Conservation (phyloP, 1,139 yeast species). For the Williopsis jadinii region DNA sequence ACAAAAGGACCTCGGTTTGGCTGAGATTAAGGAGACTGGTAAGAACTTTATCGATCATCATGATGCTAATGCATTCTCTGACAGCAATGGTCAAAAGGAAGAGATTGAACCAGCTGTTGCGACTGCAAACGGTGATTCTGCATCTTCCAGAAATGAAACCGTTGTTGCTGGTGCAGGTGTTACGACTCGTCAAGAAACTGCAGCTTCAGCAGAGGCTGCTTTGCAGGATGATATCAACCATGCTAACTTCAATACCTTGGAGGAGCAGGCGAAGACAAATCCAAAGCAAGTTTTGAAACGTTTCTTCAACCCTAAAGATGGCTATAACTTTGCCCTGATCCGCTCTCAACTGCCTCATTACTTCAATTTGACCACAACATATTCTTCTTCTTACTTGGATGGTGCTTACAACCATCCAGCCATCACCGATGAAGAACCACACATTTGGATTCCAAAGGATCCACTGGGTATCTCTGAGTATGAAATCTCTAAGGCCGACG, state of each 20-base stretch:
- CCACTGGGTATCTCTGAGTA: slow-evolving; percentile 60
- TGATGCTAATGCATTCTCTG: neutral
- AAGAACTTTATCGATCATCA: slow-evolving; percentile 20
- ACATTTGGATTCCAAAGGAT: slow-evolving; percentile 66
- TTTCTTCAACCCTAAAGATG: slow-evolving; percentile 29
- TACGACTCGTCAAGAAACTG: neutral
- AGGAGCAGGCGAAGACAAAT: slow-evolving; percentile 8
- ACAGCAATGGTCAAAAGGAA: no score
- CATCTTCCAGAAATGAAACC: slow-evolving; percentile 21
- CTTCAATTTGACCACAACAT: slow-evolving; percentile 30
- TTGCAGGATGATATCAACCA: slow-evolving; percentile 12
- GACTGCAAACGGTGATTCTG: slow-evolving; percentile 2
- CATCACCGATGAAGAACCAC: slow-evolving; percentile 53
- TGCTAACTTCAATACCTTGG: slow-evolving; percentile 12
- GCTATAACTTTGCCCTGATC: slow-evolving; percentile 26
- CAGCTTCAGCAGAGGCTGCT: slow-evolving; percentile 1
- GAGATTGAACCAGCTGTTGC: slow-evolving; percentile 1
- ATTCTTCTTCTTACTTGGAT: slow-evolving; percentile 27
- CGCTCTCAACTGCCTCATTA: slow-evolving; percentile 28
- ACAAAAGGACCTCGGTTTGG: slow-evolving; percentile 49
- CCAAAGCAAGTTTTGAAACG: slow-evolving; percentile 24
- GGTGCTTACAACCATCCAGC: slow-evolving; percentile 61
- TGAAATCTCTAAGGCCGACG: slow-evolving; percentile 51
- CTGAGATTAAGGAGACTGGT: slow-evolving; percentile 51
- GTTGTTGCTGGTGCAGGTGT: slow-evolving; percentile 10